A percentile compares a stretch with the other conserved stretches of the same genome.
phyloP scores from a whole-genome alignment of 495 filamentous ascomycete genomes.

The Neurospora sp. region DNA sequence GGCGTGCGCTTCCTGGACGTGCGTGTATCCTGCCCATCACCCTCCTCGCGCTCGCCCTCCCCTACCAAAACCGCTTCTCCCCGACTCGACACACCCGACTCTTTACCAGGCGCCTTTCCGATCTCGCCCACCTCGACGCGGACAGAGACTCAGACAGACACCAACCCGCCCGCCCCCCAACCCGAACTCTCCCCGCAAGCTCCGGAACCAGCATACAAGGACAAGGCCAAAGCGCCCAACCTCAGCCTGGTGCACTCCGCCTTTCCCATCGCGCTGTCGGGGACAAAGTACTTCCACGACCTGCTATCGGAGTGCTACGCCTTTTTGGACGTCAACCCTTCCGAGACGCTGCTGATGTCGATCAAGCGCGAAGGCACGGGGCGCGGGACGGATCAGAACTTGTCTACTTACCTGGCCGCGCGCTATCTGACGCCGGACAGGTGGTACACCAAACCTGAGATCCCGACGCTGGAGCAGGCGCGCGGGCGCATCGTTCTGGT shows the following conservation, averaged over 20 bases:
- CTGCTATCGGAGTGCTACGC: slow-evolving; percentile 56
- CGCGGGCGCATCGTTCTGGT: slow-evolving; percentile 79
- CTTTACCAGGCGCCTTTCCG: slow-evolving; percentile 38
- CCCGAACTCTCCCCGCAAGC: not conserved
- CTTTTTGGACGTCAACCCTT: slow-evolving; percentile 70
- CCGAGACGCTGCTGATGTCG: slow-evolving; percentile 75
- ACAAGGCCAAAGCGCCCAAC: slow-evolving; percentile 35
- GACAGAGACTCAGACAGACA: slow-evolving; percentile 7
- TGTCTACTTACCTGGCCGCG: slow-evolving; percentile 57
- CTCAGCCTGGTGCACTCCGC: slow-evolving; percentile 42
- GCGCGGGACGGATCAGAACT: slow-evolving; percentile 65
- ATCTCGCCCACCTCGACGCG: slow-evolving; percentile 37
- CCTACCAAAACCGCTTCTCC: slow-evolving; percentile 16
- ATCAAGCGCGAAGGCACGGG: slow-evolving; percentile 87
- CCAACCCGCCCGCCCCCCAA: not conserved
- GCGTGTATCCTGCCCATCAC: slow-evolving; percentile 42
- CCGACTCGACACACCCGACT: slow-evolving; percentile 32
- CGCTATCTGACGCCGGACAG: slow-evolving; percentile 56
- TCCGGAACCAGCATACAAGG: slow-evolving; percentile 38
- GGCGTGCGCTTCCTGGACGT: slow-evolving; percentile 94
- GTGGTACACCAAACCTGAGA: slow-evolving; percentile 73
- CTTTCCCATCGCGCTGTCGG: slow-evolving; percentile 37
- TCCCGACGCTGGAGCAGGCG: slow-evolving; percentile 71
- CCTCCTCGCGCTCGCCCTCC: slow-evolving; percentile 7
- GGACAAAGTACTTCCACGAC: slow-evolving; percentile 59